Percentiles rank a stretch among this genome's conserved stretches.
Evolutionary conservation across 768 basidiomycete species (phyloP).

Genomic region (Tremella fuciformis): DNA sequence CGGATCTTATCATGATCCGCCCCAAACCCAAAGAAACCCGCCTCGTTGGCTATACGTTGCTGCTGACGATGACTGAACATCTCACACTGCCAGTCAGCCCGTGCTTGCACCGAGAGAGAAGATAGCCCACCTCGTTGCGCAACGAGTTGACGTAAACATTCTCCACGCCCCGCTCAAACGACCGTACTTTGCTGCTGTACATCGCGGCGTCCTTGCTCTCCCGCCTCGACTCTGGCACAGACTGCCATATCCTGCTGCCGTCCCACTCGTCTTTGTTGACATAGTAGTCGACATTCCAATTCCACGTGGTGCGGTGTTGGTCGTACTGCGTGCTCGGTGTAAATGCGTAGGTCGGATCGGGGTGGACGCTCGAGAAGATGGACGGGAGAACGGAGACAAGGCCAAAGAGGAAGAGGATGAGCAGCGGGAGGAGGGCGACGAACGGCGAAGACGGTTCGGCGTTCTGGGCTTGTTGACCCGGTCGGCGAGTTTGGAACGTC

Average conservation of each 20-base stretch:
- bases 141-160: slow-evolving; percentile 68
- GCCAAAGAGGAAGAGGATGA: slow-evolving; percentile 80
- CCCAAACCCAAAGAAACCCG: slow-evolving; percentile 86
- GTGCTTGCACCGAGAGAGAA: neutral
- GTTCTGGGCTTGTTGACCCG: slow-evolving; percentile 46
- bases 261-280: slow-evolving; percentile 75
- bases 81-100: slow-evolving; percentile 59
- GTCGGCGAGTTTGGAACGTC: slow-evolving; percentile 55
- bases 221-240: slow-evolving; percentile 45
- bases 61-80: slow-evolving; percentile 65
- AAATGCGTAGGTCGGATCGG: slow-evolving; percentile 80
- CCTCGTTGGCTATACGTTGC: slow-evolving; percentile 68
- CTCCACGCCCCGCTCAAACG: slow-evolving; percentile 78
- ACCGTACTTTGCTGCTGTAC: slow-evolving; percentile 54
- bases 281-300: slow-evolving; percentile 73
- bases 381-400: slow-evolving; percentile 74
- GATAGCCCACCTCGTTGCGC: slow-evolving; percentile 55
- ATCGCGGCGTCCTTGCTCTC: slow-evolving; percentile 38
- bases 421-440: slow-evolving; percentile 76
- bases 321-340: slow-evolving; percentile 60
- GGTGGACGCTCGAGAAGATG: slow-evolving; percentile 63
- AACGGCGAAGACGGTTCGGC: slow-evolving; percentile 48
- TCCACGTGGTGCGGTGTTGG: slow-evolving; percentile 64
- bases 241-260: slow-evolving; percentile 67
- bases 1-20: slow-evolving; percentile 88